Evolutionary conservation across 2,329 filamentous ascomycete species (phyloP).

Genomic region (Keithomyces neogunnii): DNA sequence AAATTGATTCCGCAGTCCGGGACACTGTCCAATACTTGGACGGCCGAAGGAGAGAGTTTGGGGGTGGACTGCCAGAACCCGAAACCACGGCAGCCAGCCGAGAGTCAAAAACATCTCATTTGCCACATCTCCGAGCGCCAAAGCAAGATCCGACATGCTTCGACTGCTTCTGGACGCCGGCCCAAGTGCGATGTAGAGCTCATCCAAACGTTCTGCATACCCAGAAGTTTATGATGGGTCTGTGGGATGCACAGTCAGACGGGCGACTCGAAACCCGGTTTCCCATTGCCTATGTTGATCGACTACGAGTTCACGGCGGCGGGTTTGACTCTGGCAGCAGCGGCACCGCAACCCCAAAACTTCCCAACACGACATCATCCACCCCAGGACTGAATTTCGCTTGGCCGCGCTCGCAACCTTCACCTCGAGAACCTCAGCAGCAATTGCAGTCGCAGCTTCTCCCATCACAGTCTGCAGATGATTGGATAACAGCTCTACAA

Average conservation of each 20-base stretch:
- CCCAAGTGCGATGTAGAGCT: conserved; percentile 58
- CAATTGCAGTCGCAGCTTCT: conserved; percentile 2
- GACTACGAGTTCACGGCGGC: conserved; percentile 56
- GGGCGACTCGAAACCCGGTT: conserved; percentile 52
- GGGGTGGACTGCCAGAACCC: neutral
- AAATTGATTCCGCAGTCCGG: conserved; percentile 50
- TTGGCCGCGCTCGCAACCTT: too few species aligned
- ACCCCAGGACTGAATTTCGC: too few species aligned
- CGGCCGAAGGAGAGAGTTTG: conserved; percentile 4
- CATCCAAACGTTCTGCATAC: conserved; percentile 55
- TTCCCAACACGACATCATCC: neutral
- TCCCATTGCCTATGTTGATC: conserved; percentile 60
- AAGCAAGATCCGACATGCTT: conserved; percentile 55
- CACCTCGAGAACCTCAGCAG: neutral
- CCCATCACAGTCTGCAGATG: conserved; percentile 23
- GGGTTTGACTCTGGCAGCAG: conserved; percentile 6
- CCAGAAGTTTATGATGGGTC: conserved; percentile 57
- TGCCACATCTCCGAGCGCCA: conserved; percentile 17
- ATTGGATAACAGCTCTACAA: conserved; percentile 30
- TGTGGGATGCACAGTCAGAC: conserved; percentile 51
- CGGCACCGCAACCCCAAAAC: neutral
- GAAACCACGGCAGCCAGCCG: neutral
- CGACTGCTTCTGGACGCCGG: conserved; percentile 66
- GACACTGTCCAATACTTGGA: conserved; percentile 48
- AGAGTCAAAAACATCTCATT: conserved; percentile 6